These are phyloP conservation scores for Phytophthora capsici DNA, from an alignment of 352 stramenopile genomes.

Conservation along the genomic window DNA sequence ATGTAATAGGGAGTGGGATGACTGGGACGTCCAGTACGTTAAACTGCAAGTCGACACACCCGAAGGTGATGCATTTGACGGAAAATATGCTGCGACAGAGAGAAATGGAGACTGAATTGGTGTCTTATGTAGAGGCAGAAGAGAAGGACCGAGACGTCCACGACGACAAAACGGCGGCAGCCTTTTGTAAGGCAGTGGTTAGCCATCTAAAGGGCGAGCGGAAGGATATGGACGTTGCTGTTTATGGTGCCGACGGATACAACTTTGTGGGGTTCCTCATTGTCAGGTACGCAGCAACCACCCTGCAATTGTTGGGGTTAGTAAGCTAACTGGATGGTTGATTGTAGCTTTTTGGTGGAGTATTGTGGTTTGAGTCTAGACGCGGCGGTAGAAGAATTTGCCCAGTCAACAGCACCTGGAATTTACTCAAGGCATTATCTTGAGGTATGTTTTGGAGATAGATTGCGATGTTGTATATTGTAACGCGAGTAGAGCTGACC, in stretches of 20 bases:
- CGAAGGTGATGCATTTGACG: slow-evolving; percentile 37
- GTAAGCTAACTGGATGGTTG: slow-evolving; percentile 1
- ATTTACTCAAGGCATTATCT: slow-evolving; percentile 76
- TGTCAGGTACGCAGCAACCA: slow-evolving; percentile 51
- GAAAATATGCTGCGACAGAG: background rate
- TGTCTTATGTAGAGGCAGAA: slow-evolving; percentile 29
- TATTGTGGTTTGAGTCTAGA: slow-evolving; percentile 66
- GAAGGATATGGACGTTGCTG: slow-evolving; percentile 82
- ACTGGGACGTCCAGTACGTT: slow-evolving; percentile 88
- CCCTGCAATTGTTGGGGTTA: background rate
- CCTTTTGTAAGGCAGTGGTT: slow-evolving; percentile 65
- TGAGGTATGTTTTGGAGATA: slow-evolving; percentile 45
- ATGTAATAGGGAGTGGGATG: slow-evolving; percentile 84
- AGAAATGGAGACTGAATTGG: slow-evolving; percentile 5
- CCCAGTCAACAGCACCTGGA: slow-evolving; percentile 53
- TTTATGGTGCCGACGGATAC: slow-evolving; percentile 69
- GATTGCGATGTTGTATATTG: background rate
- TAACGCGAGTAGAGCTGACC: slow-evolving; percentile 1
- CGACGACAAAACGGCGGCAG: slow-evolving; percentile 61
- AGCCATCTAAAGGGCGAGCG: slow-evolving; percentile 65
- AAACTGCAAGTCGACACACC: slow-evolving; percentile 58
- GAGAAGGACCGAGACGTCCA: slow-evolving; percentile 43
- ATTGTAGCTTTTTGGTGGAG: slow-evolving; percentile 76
- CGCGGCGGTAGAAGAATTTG: slow-evolving; percentile 72
- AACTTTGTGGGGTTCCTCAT: slow-evolving; percentile 81